These are phyloP conservation scores for Coccomyxa subellipsoidea DNA, from an alignment of 163 green algal species.

Conservation along the genomic window DNA sequence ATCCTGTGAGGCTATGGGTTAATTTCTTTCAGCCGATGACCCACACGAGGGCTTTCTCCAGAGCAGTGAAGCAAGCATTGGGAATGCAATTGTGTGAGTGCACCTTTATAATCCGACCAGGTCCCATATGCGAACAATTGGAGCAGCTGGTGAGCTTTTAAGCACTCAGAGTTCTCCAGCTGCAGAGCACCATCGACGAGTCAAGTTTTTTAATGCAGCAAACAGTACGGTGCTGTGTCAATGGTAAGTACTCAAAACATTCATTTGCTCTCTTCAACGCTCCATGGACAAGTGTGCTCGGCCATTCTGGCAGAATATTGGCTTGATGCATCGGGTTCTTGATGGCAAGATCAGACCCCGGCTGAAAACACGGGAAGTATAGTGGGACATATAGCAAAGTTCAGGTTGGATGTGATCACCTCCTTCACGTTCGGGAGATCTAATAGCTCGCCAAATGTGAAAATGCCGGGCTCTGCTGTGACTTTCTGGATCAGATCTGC, in stretches of 20 bases:
- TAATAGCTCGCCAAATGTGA: slow-evolving; percentile 79
- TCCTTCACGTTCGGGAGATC: slow-evolving; percentile 61
- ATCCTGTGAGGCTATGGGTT: not conserved
- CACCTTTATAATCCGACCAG: slow-evolving; percentile 71
- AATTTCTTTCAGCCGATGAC: no score
- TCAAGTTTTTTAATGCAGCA: no score
- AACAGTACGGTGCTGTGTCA: no score
- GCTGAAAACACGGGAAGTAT: no score
- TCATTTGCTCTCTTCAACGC: no score
- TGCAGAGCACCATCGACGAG: slow-evolving; percentile 18
- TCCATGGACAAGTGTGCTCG: no score
- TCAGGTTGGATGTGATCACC: slow-evolving; percentile 27
- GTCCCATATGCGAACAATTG: slow-evolving; percentile 85
- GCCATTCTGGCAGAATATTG: no score
- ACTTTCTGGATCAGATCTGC: slow-evolving; percentile 65
- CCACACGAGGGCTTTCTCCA: not conserved
- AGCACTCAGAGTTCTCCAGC: slow-evolving; percentile 52
- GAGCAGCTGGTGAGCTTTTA: slow-evolving; percentile 51
- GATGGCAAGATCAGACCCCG: not conserved
- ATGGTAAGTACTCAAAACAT: not conserved
- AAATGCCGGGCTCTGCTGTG: slow-evolving; percentile 69
- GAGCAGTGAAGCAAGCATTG: not conserved
- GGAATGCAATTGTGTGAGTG: not conserved
- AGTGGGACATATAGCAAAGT: no score
- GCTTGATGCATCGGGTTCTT: not conserved